These are phyloP conservation scores for Begonia peltatifolia DNA, from an alignment of 306 rosid species.

Conservation along the genomic window DNA sequence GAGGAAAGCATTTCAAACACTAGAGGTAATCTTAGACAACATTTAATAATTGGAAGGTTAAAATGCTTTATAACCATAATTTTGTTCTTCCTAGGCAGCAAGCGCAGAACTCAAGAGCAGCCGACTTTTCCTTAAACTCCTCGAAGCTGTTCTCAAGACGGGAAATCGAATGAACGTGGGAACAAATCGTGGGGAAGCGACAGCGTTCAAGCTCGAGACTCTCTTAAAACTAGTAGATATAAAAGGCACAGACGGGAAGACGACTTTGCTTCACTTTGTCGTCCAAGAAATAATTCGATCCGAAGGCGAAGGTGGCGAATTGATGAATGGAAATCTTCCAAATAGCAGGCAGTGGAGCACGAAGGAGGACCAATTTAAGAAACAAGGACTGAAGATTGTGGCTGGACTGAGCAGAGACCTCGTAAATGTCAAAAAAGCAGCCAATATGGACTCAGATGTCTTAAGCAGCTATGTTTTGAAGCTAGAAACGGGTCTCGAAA, in stretches of 20 bases:
- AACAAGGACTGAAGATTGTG: slow-evolving; percentile 83
- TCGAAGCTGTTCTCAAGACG: slow-evolving; percentile 96
- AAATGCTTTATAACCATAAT: slow-evolving; percentile 2
- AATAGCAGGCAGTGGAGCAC: slow-evolving; percentile 21
- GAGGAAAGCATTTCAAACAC: slow-evolving; percentile 75
- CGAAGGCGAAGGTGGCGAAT: slow-evolving; percentile 55
- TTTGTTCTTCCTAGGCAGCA: slow-evolving; percentile 48
- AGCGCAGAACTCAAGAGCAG: slow-evolving; percentile 84
- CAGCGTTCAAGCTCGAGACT: slow-evolving; percentile 82
- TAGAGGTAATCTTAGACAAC: slow-evolving; percentile 41
- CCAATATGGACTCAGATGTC: slow-evolving; percentile 97
- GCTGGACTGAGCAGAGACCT: slow-evolving; percentile 88
- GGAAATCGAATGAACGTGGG: slow-evolving; percentile 99
- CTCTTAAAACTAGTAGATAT: slow-evolving; percentile 85
- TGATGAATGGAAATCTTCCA: slow-evolving; percentile 33
- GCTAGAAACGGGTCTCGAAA: slow-evolving; percentile 90
- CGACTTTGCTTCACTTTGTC: slow-evolving; percentile 91
- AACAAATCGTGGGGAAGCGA: slow-evolving; percentile 92
- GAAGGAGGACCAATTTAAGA: slow-evolving; percentile 52
- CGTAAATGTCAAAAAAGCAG: slow-evolving; percentile 66
- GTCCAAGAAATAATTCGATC: slow-evolving; percentile 96
- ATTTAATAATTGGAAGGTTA: not conserved
- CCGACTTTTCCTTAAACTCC: slow-evolving; percentile 80
- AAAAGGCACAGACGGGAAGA: slow-evolving; percentile 96
- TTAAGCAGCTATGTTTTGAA: slow-evolving; percentile 73